These are phyloP conservation scores for Fusarium illudens DNA, from an alignment of 2,329 filamentous ascomycete species.

Conservation along the genomic window DNA sequence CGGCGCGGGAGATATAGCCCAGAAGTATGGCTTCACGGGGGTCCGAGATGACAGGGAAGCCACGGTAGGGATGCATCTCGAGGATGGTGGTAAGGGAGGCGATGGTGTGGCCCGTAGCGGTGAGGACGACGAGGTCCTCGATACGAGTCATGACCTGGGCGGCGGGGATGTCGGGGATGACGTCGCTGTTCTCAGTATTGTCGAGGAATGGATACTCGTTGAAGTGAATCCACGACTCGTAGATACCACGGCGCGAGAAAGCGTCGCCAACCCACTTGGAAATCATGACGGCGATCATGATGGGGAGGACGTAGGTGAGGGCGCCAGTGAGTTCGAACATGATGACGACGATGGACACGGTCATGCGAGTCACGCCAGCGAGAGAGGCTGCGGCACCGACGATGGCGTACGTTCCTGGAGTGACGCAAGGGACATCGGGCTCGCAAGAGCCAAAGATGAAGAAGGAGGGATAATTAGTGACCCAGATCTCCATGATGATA, in stretches of 20 bases:
- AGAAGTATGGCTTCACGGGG: conserved; percentile 80
- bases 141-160: conserved; percentile 90
- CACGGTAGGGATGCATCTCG: conserved; percentile 78
- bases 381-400: conserved; percentile 95
- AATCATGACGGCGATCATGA: conserved; percentile 99
- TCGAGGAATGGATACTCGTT: conserved; percentile 96
- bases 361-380: conserved; percentile 93
- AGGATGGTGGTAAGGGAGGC: conserved; percentile 76
- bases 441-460: conserved; percentile 83
- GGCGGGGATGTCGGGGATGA: conserved; percentile 84
- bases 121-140: conserved; percentile 88
- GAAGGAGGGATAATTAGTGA: conserved; percentile 78
- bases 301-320: conserved; percentile 93
- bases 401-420: conserved; percentile 94
- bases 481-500: conserved; percentile 88
- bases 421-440: conserved; percentile 87
- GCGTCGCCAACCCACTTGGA: conserved; percentile 98
- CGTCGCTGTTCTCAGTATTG: conserved; percentile 79
- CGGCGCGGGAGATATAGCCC: conserved; percentile 92
- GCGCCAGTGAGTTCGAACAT: conserved; percentile 99
- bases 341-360: conserved; percentile 97
- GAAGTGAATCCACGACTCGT: conserved; percentile 97
- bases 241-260: conserved; percentile 91
- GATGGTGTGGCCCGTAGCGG: conserved; percentile 88
- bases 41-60: conserved; percentile 89